Evolutionary conservation across 257 asterid species (phyloP), one percentile per base, ranked within the genome.

Genomic region (Penstemon barbatus): DNA sequence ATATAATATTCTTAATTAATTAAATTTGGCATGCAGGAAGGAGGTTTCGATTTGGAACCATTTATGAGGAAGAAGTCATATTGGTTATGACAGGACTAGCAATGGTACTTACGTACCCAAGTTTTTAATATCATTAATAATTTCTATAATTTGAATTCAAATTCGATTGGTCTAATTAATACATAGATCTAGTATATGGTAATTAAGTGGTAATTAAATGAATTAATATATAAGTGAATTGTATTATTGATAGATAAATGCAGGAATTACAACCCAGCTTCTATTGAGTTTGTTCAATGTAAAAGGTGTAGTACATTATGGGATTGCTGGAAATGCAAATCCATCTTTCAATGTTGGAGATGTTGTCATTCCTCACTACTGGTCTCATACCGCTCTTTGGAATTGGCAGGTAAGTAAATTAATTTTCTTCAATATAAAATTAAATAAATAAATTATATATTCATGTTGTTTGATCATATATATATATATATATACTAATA

Each of bases 291-390:
- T 77, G 38, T 88, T 88, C 71, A 49, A 73, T 1, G 58, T 85
- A 13, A 75, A 80, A 75, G 90, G 92, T 41, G 85, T 88, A 13
- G 83, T 88, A 60, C 92, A 88, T 41, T 88, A 76, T 69, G 95
- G 95, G 6, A 82, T 85, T 37, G 90, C 88, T 25, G 95, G 95
- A 38, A 85, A 85, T 79, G 84, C 84, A 69, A 79, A 85, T 55
- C 82, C 90, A n/a, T 50, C 78, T 9, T 60, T 74, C 5, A 52
- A 80, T 45, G 71, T 85, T 57, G 92, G 92, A 65, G 92, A 87
- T 80, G 95, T 87, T 48, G 49, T 84, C 5, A 87, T 87, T 65
- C 89, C 95, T 44, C n/a, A 74, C 0, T 71, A 68, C 33, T 87
- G 89, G 92, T 65, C 86, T 44, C 95, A 85, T 61, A 62, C 80